A percentile compares a stretch with the other conserved stretches of the same genome.
Conservation (phyloP, 352 stramenopile genomes). For the Phytophthora macrochlamydospora region DNA sequence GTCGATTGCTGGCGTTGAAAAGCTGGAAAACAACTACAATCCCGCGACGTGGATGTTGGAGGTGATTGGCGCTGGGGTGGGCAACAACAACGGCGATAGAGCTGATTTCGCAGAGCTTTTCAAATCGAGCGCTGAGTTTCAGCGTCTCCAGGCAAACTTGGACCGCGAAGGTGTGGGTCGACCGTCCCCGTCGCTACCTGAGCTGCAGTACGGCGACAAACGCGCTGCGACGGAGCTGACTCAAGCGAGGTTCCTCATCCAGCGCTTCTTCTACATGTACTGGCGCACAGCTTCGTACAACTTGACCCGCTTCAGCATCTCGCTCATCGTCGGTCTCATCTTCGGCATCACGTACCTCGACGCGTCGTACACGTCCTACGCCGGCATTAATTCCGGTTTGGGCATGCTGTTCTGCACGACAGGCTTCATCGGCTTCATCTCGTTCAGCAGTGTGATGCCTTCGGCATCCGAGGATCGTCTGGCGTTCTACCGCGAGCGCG, state of each 20-base stretch:
- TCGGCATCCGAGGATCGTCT: neutral
- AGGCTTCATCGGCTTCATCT: slow-evolving; percentile 54
- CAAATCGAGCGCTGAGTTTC: slow-evolving; percentile 17
- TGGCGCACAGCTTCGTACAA: slow-evolving; percentile 48
- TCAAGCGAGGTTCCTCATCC: neutral
- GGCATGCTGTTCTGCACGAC: slow-evolving; percentile 74
- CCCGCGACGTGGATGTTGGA: slow-evolving; percentile 42
- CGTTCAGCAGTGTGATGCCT: neutral
- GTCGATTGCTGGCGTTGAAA: slow-evolving; percentile 22
- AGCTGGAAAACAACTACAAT: slow-evolving; percentile 69
- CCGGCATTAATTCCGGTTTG: slow-evolving; percentile 35
- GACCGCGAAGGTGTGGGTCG: slow-evolving; percentile 22
- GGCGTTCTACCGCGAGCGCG: neutral
- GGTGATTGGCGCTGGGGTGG: slow-evolving; percentile 4
- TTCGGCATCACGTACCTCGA: slow-evolving; percentile 65
- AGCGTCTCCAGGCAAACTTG: slow-evolving; percentile 22
- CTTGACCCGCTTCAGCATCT: slow-evolving; percentile 54
- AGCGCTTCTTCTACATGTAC: slow-evolving; percentile 43
- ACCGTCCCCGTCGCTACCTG: slow-evolving; percentile 19
- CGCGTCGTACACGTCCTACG: neutral
- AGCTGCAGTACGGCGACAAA: slow-evolving; percentile 37
- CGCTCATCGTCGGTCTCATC: slow-evolving; percentile 58
- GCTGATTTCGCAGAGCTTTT: slow-evolving; percentile 37
- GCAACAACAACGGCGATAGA: slow-evolving; percentile 3
- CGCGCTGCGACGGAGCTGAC: neutral